A percentile compares a stretch with the other conserved stretches of the same genome.
phyloP scores from a whole-genome alignment of 2,329 filamentous ascomycete species.

The Aureobasidium sp. region DNA sequence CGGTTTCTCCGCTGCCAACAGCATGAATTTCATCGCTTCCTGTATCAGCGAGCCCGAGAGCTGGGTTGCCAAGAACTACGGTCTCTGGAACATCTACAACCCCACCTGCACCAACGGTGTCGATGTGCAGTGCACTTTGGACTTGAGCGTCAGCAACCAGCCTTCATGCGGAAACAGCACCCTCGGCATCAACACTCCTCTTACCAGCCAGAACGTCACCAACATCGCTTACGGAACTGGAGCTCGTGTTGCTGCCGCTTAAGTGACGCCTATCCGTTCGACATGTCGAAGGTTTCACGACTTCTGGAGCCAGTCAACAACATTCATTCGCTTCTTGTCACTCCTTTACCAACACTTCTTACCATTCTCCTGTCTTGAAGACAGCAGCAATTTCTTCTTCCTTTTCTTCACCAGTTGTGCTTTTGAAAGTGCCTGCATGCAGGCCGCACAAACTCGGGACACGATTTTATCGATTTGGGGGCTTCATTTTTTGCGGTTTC shows the following conservation, averaged over 20 bases:
- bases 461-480: not conserved
- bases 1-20: slow-evolving; percentile 47
- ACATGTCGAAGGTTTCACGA: not conserved
- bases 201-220: slow-evolving; percentile 16
- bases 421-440: not conserved
- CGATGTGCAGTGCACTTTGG: slow-evolving; percentile 22
- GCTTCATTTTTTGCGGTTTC: not conserved
- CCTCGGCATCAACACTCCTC: slow-evolving; percentile 18
- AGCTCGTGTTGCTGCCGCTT: slow-evolving; percentile 9
- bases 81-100: slow-evolving; percentile 42
- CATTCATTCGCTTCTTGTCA: slow-evolving; percentile 4
- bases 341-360: not conserved
- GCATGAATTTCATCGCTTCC: slow-evolving; percentile 46
- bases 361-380: slow-evolving; percentile 5
- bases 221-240: slow-evolving; percentile 23
- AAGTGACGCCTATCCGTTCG: not conserved
- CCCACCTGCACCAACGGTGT: slow-evolving; percentile 25
- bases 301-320: not conserved
- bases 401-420: not conserved
- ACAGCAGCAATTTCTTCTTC: not conserved
- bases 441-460: not conserved
- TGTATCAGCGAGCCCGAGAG: slow-evolving; percentile 26
- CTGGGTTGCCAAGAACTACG: slow-evolving; percentile 46
- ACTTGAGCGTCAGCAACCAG: slow-evolving; percentile 22
- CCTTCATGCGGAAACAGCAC: slow-evolving; percentile 19